These are phyloP conservation scores for Podospora bellae-mahoneyi DNA, from an alignment of 495 filamentous ascomycete genomes.

Conservation along the genomic window DNA sequence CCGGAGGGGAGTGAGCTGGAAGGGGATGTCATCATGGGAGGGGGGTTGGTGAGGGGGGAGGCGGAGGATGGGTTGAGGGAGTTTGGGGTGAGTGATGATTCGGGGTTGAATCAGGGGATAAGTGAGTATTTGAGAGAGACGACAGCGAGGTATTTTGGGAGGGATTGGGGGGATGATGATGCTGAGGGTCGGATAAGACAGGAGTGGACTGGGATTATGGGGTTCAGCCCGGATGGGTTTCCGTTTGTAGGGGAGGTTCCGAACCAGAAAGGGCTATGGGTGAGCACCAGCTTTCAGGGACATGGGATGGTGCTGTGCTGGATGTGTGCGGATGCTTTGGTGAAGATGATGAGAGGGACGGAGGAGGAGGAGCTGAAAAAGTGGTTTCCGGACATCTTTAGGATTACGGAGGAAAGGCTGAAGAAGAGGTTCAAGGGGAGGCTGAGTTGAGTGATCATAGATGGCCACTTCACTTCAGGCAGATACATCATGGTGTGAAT, in stretches of 20 bases:
- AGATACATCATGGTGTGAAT: too few relatives aligned
- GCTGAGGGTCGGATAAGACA: constrained; percentile 53
- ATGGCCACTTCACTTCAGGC: neutral
- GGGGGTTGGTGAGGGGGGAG: constrained; percentile 53
- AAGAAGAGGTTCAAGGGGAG: constrained; percentile 41
- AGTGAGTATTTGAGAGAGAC: constrained; percentile 49
- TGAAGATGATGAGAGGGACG: constrained; percentile 48
- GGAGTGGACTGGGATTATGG: constrained; percentile 65
- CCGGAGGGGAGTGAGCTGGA: constrained; percentile 43
- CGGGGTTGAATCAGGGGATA: constrained; percentile 50
- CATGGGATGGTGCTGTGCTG: constrained; percentile 60
- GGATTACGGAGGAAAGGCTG: constrained; percentile 45
- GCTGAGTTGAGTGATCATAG: neutral
- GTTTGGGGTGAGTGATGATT: constrained; percentile 58
- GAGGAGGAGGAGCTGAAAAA: constrained; percentile 29
- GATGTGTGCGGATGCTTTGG: constrained; percentile 53
- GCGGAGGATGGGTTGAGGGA: constrained; percentile 44
- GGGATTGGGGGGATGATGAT: constrained; percentile 57
- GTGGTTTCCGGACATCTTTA: constrained; percentile 55
- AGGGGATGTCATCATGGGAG: constrained; percentile 68
- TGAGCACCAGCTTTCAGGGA: constrained; percentile 53
- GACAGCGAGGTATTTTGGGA: constrained; percentile 52
- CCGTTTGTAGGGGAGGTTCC: constrained; percentile 54
- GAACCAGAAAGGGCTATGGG: constrained; percentile 46
- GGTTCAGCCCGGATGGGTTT: constrained; percentile 52